Evolutionary conservation across 2,329 filamentous ascomycete species (phyloP).

Genomic region (Pestalotiopsis sp.): DNA sequence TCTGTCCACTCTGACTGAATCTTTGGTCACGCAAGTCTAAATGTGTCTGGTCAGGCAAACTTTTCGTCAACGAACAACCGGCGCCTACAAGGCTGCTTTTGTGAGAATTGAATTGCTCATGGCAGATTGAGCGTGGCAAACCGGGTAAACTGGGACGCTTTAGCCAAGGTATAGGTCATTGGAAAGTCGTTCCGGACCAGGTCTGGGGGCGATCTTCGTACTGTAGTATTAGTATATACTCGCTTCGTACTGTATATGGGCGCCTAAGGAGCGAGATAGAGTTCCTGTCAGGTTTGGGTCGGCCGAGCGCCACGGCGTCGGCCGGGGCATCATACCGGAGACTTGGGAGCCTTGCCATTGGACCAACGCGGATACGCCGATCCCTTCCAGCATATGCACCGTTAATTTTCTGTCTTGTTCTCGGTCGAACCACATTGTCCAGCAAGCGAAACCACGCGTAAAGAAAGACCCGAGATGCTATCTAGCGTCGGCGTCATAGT

Average conservation of each 20-base stretch:
- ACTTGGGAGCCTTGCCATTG: not conserved
- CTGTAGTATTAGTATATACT: not conserved
- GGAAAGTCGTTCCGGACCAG: not conserved
- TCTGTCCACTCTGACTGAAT: not conserved
- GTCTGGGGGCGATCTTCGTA: not conserved
- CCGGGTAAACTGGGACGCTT: not conserved
- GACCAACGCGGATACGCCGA: not conserved
- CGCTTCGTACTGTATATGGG: not conserved
- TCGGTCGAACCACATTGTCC: not conserved
- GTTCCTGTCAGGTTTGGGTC: constrained; percentile 19
- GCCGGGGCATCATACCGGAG: not conserved
- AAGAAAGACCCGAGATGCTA: not conserved
- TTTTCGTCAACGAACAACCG: constrained; percentile 31
- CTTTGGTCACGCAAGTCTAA: not conserved
- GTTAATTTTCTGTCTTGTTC: not conserved
- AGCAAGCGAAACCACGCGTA: not conserved
- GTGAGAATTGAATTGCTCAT: constrained; percentile 15
- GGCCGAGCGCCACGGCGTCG: constrained; percentile 18
- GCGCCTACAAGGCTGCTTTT: constrained; percentile 25
- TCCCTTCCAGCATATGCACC: not conserved
- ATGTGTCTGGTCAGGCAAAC: constrained; percentile 10
- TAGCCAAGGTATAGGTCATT: not conserved
- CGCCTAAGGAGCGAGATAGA: constrained; percentile 24
- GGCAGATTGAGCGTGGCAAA: constrained; percentile 19
- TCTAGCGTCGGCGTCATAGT: not conserved